Evolutionary conservation across 2,329 filamentous ascomycete species (phyloP).

Genomic region (Mollisia scopiformis): DNA sequence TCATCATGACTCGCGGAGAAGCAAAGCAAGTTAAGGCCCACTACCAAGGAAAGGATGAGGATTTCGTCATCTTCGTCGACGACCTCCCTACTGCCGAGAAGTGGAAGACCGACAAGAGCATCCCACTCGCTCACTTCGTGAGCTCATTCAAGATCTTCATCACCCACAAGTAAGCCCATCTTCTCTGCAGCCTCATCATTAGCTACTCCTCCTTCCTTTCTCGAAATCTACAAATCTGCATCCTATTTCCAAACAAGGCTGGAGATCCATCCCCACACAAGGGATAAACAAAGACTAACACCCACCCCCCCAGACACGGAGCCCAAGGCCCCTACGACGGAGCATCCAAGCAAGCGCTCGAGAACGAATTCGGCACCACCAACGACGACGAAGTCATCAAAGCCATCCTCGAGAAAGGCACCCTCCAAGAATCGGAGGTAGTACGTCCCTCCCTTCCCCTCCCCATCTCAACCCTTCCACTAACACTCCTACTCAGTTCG

Average conservation of each 20-base stretch:
- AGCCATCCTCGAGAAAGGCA: constrained; percentile 79
- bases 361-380: constrained; percentile 85
- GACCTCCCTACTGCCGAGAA: constrained; percentile 67
- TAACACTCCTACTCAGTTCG: constrained; percentile 28
- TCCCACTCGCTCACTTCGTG: constrained; percentile 84
- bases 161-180: constrained; percentile 76
- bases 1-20: constrained; percentile 58
- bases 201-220: neutral
- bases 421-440: constrained; percentile 64
- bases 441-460: constrained; percentile 31
- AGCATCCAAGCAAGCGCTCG: constrained; percentile 74
- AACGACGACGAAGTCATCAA: constrained; percentile 80
- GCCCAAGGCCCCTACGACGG: constrained; percentile 77
- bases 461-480: neutral
- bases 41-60: constrained; percentile 69
- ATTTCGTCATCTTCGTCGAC: constrained; percentile 71
- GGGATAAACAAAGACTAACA: neutral
- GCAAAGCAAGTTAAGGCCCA: constrained; percentile 64
- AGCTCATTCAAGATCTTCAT: constrained; percentile 87
- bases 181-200: constrained; percentile 10
- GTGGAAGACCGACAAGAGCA: constrained; percentile 79
- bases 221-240: neutral
- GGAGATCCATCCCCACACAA: neutral
- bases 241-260: neutral
- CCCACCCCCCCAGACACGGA: constrained; percentile 68